These are phyloP conservation scores for Lentinus tigrinus DNA, from an alignment of 768 basidiomycete genomes.

Conservation along the genomic window DNA sequence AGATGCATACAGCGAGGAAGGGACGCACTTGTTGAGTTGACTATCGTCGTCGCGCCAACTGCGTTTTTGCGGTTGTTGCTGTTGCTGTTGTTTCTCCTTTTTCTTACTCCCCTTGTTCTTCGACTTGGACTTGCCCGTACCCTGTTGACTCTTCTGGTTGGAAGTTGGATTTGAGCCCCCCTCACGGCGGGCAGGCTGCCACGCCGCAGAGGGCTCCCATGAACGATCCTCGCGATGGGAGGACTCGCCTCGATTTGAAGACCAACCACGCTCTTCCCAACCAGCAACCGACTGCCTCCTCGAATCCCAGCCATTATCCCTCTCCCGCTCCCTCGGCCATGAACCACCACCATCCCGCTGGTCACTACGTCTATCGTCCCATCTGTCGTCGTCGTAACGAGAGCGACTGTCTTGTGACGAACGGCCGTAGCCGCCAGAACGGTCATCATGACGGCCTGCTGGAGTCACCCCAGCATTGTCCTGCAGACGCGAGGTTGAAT, in stretches of 20 bases:
- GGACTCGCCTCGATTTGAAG: conserved; percentile 6
- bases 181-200: conserved; percentile 38
- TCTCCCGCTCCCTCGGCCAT: conserved; percentile 34
- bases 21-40: conserved; percentile 71
- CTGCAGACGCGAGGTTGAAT: conserved; percentile 11
- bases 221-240: conserved; percentile 23
- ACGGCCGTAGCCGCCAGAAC: conserved; percentile 10
- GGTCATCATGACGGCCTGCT: conserved; percentile 12
- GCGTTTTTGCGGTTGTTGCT: conserved; percentile 34
- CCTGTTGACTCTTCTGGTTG: conserved; percentile 22
- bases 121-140: conserved; percentile 30
- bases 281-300: neutral
- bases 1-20: conserved; percentile 8
- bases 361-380: conserved; percentile 43
- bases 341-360: conserved; percentile 35
- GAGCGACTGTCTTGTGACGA: conserved; percentile 9
- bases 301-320: conserved; percentile 35
- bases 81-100: conserved; percentile 31
- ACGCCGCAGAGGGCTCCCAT: conserved; percentile 26
- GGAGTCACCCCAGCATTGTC: conserved; percentile 11
- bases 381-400: conserved; percentile 37
- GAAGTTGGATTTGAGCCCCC: conserved; percentile 17
- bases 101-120: conserved; percentile 38
- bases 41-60: conserved; percentile 57
- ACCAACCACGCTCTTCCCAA: conserved; percentile 25